Base-by-base conservation (phyloP, 2,329 filamentous ascomycete genomes). In the Sarocladiaceae sp. region DNA sequence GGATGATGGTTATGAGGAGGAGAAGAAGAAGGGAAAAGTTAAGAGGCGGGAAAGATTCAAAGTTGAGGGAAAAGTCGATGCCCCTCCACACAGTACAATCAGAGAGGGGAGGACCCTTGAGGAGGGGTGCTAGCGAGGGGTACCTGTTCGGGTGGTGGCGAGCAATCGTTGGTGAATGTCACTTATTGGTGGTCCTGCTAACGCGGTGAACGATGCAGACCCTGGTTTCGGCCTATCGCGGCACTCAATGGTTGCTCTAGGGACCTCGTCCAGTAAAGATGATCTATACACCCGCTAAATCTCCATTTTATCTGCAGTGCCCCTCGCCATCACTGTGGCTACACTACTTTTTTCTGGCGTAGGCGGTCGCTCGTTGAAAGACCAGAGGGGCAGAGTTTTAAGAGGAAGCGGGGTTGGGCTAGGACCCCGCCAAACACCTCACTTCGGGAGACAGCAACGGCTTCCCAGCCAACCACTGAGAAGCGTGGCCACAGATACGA, bases 391-490 rank as follows among this genome's bases (percentile, higher is more conserved):
- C 31, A 50, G 22, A 37, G 17, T 50, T 50, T 50, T 50, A 17
- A 50, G n/a, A 31, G 17, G 29, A 37, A 50, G 47, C 47, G 47
- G 47, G 47, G 47, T 50, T 48, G 29, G n/a, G 28, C 42, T 23
- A 28, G 25, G 44, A 35, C 26, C 44, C 44, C 44, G 26, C 44
- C 44, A 48, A 48, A 33, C 40, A 48, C n/a, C 26, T 23, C 22
- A 20, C 26, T 29, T 48, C 44, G 44, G 44, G 20, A 31, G 44
- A 8, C 12, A 33, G 17, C 44, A 33, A 48, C 44, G 44, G 44
- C 44, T 48, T 48, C 44, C 44, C 29, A 50, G 47, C 47, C 47
- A 50, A 50, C 47, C 29, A 37, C 47, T 36, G 29, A 28, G 31
- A 28, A 31, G 44, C 44, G 44, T 48, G 44, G 26, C 44, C 44